These are phyloP conservation scores for Mitragyna speciosa DNA, from an alignment of 257 asterid species.

Conservation along the genomic window DNA sequence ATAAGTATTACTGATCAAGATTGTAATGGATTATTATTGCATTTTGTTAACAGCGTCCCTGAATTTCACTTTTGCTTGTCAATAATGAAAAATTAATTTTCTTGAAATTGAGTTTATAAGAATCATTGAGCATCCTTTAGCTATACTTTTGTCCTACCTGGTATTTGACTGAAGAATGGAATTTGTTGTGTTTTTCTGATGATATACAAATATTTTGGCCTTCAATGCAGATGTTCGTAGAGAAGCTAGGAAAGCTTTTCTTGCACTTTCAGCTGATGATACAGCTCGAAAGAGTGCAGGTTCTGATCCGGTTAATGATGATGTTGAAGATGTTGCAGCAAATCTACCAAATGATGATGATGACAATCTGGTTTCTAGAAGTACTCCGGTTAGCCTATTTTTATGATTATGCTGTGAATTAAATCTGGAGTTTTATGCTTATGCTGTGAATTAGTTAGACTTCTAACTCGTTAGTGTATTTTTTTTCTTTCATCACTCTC, in stretches of 20 bases:
- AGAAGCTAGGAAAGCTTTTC: conserved; percentile 81
- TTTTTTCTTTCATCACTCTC: not conserved
- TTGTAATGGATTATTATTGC: not conserved
- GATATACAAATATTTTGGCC: conserved; percentile 15
- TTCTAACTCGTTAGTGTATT: not conserved
- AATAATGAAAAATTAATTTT: not conserved
- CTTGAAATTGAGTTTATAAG: not conserved
- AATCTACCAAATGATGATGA: conserved; percentile 52
- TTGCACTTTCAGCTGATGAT: conserved; percentile 54
- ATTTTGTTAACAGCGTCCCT: not conserved
- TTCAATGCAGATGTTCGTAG: conserved; percentile 63
- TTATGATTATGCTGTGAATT: conserved; percentile 1
- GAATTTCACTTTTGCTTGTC: not conserved
- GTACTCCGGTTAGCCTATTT: conserved; percentile 59
- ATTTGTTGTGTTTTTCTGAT: not conserved
- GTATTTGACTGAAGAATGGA: not conserved
- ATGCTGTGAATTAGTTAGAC: not conserved
- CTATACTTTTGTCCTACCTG: not conserved
- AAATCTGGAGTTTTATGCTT: not conserved
- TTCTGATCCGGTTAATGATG: conserved; percentile 49
- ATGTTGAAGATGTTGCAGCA: conserved; percentile 22
- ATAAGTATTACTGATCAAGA: not conserved
- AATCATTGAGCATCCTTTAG: not conserved
- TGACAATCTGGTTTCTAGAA: conserved; percentile 43
- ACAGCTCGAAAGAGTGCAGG: conserved; percentile 28